Evolutionary conservation across 441 rosid species (phyloP).

Genomic region (Rhodomyrtus psidioides): DNA sequence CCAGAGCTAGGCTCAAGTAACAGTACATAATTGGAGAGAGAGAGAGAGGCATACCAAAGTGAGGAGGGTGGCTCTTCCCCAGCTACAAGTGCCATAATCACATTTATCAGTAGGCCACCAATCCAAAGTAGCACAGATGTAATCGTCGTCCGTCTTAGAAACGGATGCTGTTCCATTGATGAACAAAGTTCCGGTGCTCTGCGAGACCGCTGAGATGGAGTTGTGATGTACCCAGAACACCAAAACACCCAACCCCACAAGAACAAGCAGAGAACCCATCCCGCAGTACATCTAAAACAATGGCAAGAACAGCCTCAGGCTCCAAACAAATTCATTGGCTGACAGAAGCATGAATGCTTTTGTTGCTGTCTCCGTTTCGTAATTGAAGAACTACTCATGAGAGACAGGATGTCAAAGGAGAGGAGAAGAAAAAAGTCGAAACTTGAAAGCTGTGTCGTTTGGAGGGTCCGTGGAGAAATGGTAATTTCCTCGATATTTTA

Average conservation of each 20-base stretch:
- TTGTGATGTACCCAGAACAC: neutral
- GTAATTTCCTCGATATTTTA: neutral
- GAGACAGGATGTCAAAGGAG: neutral
- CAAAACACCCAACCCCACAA: constrained; percentile 5
- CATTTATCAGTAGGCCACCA: constrained; percentile 7
- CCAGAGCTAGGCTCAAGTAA: neutral
- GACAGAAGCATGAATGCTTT: neutral
- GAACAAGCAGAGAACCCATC: neutral
- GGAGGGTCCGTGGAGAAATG: neutral
- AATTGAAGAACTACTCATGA: neutral
- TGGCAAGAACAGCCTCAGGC: neutral
- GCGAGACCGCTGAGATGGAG: neutral
- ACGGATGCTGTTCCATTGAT: constrained; percentile 24
- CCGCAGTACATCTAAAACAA: neutral
- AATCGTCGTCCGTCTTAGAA: constrained; percentile 31
- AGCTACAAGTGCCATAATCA: constrained; percentile 8
- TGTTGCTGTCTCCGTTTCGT: neutral
- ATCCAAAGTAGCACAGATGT: constrained; percentile 39
- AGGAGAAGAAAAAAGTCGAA: neutral
- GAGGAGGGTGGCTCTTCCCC: constrained; percentile 5
- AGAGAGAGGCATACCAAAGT: constrained; percentile 2
- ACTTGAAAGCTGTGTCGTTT: neutral
- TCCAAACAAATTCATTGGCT: neutral
- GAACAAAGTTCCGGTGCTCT: neutral
- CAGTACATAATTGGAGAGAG: neutral